A percentile compares a stretch with the other conserved stretches of the same genome.
Evolutionary conservation across 768 basidiomycete species (phyloP).

Genomic region (Leccinum uliginosum): DNA sequence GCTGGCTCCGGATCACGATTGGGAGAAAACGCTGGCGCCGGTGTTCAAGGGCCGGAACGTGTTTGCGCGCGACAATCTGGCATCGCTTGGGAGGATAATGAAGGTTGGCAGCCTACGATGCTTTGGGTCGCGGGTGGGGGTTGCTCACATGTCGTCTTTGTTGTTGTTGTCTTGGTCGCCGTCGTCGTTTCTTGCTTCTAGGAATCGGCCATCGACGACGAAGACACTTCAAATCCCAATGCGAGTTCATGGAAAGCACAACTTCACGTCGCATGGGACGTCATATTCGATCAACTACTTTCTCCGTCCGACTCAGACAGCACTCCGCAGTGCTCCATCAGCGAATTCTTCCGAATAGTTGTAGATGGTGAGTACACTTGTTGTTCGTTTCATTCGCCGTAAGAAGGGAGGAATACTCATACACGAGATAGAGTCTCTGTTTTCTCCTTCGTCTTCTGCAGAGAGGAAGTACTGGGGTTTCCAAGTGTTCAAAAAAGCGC

Average conservation of each 20-base stretch:
- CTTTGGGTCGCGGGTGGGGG: not conserved
- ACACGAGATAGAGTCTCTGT: constrained; percentile 66
- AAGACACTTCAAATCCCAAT: constrained; percentile 46
- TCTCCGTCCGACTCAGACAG: constrained; percentile 38
- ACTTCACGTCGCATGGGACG: constrained; percentile 88
- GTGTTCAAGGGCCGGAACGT: constrained; percentile 74
- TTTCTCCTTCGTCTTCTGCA: constrained; percentile 75
- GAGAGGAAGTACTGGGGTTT: constrained; percentile 98
- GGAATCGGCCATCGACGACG: constrained; percentile 58
- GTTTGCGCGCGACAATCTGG: constrained; percentile 69
- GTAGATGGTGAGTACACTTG: constrained; percentile 72
- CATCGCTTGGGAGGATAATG: constrained; percentile 66
- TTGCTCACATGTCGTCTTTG: constrained; percentile 7
- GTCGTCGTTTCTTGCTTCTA: constrained; percentile 19
- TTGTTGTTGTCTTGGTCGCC: not conserved
- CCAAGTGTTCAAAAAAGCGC: constrained; percentile 77
- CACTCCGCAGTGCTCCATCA: constrained; percentile 57
- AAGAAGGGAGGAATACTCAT: not conserved
- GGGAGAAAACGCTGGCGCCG: constrained; percentile 61
- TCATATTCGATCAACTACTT: constrained; percentile 74
- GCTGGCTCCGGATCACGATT: constrained; percentile 56
- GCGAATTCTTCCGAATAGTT: constrained; percentile 86
- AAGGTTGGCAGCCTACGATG: constrained; percentile 50
- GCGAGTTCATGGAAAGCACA: constrained; percentile 80
- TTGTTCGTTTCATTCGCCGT: not conserved